phyloP scores from a whole-genome alignment of 768 basidiomycete species.

The Suillus plorans region DNA sequence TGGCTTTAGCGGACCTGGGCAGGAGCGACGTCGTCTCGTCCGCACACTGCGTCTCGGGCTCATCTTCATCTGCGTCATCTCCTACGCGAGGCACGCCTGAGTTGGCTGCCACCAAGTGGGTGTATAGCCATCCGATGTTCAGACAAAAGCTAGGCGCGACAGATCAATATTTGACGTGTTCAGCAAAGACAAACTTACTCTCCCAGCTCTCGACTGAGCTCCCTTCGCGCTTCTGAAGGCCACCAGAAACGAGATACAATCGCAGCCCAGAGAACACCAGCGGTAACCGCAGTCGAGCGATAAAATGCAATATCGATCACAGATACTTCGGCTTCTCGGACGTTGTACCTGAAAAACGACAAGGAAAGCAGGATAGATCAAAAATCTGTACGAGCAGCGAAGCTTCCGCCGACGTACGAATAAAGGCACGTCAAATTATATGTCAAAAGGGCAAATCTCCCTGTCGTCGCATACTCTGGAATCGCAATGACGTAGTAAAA shows the following conservation, averaged over 20 bases:
- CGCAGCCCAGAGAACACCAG: conserved; percentile 87
- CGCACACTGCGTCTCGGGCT: conserved; percentile 3
- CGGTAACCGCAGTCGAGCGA: conserved; percentile 77
- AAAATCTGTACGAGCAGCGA: neutral
- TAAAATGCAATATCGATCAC: conserved; percentile 71
- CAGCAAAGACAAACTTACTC: conserved; percentile 56
- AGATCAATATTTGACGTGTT: neutral
- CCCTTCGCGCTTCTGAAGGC: conserved; percentile 91
- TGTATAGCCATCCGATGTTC: conserved; percentile 94
- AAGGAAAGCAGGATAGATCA: neutral
- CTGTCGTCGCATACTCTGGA: conserved; percentile 72
- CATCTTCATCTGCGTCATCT: conserved; percentile 20
- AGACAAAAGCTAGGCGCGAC: conserved; percentile 69
- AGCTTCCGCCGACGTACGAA: conserved; percentile 40
- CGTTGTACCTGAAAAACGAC: conserved; percentile 63
- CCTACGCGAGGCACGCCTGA: conserved; percentile 60
- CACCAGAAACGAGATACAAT: conserved; percentile 91
- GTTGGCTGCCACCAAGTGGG: conserved; percentile 85
- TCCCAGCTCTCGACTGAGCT: conserved; percentile 80
- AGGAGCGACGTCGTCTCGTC: conserved; percentile 33
- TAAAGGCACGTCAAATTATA: conserved; percentile 86
- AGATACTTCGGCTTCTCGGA: conserved; percentile 60
- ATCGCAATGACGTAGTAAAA: conserved; percentile 86
- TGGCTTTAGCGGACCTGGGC: conserved; percentile 38
- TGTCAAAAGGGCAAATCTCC: conserved; percentile 80